Evolutionary conservation across 2,329 filamentous ascomycete genomes (phyloP).

Genomic region (Proliferodiscus dingleyae): DNA sequence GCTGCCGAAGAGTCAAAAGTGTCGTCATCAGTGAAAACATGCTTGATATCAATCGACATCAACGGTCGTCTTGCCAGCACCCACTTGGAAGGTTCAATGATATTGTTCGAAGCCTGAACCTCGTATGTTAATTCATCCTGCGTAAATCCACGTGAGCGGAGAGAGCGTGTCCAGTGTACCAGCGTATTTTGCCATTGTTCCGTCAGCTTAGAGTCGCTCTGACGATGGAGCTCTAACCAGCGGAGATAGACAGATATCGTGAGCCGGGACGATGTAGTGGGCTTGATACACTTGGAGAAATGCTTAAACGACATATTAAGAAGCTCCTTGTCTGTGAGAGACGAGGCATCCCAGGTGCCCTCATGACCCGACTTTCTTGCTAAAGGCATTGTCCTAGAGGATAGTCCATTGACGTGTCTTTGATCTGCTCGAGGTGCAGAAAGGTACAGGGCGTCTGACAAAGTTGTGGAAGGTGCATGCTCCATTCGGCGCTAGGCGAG

Average conservation of each 20-base stretch:
- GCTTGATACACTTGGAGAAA: conserved; percentile 16
- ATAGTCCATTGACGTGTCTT: no score
- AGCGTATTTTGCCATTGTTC: conserved; percentile 22
- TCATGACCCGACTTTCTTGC: no score
- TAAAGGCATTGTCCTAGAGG: no score
- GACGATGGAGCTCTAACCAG: conserved; percentile 26
- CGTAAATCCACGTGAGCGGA: conserved; percentile 14
- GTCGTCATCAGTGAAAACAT: conserved; percentile 8
- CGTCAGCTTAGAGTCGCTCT: conserved; percentile 8
- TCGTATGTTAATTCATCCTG: conserved; percentile 12
- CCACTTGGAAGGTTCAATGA: conserved; percentile 4
- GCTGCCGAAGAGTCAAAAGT: not conserved
- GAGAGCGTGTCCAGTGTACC: conserved; percentile 23
- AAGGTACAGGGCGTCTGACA: not conserved
- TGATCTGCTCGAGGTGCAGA: not conserved
- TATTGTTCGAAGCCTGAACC: conserved; percentile 18
- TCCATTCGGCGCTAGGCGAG: not conserved
- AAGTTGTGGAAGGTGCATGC: not conserved
- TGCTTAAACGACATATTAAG: conserved; percentile 14
- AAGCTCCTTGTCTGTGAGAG: conserved; percentile 17
- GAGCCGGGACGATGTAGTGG: conserved; percentile 6
- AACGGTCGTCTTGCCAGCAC: conserved; percentile 2
- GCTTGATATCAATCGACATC: conserved; percentile 8
- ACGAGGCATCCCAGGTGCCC: conserved; percentile 7
- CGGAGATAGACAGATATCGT: conserved; percentile 21